Percentiles rank a stretch among this genome's conserved stretches.
These are phyloP conservation scores for Candida awuae DNA, from an alignment of 805 yeast species.

Conservation along the genomic window DNA sequence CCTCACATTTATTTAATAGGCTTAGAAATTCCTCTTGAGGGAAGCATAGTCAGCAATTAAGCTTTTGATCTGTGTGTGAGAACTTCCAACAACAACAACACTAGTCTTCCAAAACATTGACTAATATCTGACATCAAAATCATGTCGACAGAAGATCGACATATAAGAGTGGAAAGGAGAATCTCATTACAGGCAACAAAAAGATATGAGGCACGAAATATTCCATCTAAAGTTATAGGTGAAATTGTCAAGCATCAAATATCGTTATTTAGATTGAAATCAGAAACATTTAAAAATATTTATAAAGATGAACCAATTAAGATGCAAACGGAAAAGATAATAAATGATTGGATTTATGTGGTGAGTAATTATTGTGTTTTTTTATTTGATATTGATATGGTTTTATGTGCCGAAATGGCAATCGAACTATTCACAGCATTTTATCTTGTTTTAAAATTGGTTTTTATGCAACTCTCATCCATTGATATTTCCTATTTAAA, in stretches of 20 bases:
- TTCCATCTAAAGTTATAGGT: not conserved
- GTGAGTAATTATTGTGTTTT: slow-evolving; percentile 7
- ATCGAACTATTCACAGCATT: slow-evolving; percentile 5
- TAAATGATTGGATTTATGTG: slow-evolving; percentile 10
- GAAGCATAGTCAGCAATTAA: too few relatives aligned
- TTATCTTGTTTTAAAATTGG: slow-evolving; percentile 6
- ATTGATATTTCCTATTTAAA: not conserved
- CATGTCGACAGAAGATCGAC: not conserved
- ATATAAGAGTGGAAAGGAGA: not conserved
- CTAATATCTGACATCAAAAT: too few relatives aligned
- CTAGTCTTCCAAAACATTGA: too few relatives aligned
- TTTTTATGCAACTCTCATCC: not conserved
- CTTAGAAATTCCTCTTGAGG: too few relatives aligned
- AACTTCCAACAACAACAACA: too few relatives aligned
- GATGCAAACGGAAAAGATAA: not conserved
- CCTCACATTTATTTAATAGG: too few relatives aligned
- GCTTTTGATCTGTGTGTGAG: too few relatives aligned
- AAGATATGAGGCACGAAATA: not conserved
- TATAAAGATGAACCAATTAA: slow-evolving; percentile 1
- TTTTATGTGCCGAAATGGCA: slow-evolving; percentile 6
- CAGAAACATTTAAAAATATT: not conserved
- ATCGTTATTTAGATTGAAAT: slow-evolving; percentile 1
- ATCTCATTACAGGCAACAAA: slow-evolving; percentile 1
- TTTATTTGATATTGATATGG: slow-evolving; percentile 4
- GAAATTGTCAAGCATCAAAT: slow-evolving; percentile 4